Base-by-base conservation (phyloP, 192 early-diverging fungal species). In the Backusella tuberculispora region DNA sequence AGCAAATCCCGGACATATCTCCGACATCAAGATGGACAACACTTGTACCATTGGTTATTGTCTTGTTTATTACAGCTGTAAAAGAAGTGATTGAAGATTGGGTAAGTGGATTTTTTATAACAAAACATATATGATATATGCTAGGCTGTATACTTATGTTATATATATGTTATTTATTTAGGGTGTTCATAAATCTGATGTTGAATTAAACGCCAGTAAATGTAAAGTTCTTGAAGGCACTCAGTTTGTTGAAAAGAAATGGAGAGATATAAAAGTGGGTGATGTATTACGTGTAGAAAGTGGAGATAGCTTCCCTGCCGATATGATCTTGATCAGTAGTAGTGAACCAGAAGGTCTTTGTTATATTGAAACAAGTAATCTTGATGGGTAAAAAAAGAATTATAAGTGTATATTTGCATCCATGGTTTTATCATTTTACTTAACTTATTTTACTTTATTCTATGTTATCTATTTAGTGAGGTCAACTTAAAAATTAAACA, bases 401-500 rank as follows among this genome's bases (percentile, higher is more conserved):
- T 45, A 17, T 1, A 17, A 7, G n/a, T 53, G 21, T 64, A 13
- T 2, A 24, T 14, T 4, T 14, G n/a, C n/a, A n/a, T n/a, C n/a
- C n/a, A n/a, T n/a, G n/a, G n/a, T n/a, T n/a, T n/a, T n/a, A n/a
- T n/a, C n/a, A n/a, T n/a, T n/a, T n/a, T n/a, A n/a, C n/a, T n/a
- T n/a, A n/a, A n/a, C n/a, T n/a, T n/a, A n/a, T n/a, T n/a, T n/a
- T n/a, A n/a, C n/a, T n/a, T n/a, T n/a, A n/a, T n/a, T n/a, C n/a
- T n/a, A n/a, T n/a, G n/a, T n/a, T n/a, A n/a, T n/a, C n/a, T n/a
- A n/a, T n/a, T n/a, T n/a, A n/a, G 97, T 66, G 97, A 99, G 82
- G 97, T 95, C 43, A 99, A 99, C 77, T 85, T 99, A 50, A 99
- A 99, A 80, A 95, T 99, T 70, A 95, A 96, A 73, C 97, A 99